Percentiles rank a stretch among this genome's conserved stretches.
Conservation (phyloP, 192 early-diverging fungal species). For the Gamsiella multidivaricata region DNA sequence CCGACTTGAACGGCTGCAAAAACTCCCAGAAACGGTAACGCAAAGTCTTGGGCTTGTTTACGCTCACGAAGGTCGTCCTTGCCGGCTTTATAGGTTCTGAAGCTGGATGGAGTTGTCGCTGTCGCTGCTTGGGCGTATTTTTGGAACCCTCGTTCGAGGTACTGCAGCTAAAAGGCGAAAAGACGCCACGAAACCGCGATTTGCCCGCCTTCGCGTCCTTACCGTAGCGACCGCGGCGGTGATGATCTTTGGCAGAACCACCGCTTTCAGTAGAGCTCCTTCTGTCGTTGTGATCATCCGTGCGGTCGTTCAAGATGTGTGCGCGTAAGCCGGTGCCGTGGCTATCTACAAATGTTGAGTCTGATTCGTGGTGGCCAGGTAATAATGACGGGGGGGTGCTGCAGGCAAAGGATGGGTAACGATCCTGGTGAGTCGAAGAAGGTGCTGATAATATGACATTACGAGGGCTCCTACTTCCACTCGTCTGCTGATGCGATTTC, state of each 20-base stretch:
- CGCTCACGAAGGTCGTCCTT: conserved; percentile 25
- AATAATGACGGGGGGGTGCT: conserved; percentile 21
- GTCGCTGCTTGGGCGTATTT: neutral
- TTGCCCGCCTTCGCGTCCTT: neutral
- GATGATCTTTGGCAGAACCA: neutral
- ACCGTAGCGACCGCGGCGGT: neutral
- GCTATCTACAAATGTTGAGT: conserved; percentile 7
- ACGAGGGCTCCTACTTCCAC: neutral
- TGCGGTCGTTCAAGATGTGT: neutral
- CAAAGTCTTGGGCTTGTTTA: conserved; percentile 25
- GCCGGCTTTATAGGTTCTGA: neutral
- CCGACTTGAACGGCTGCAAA: conserved; percentile 49
- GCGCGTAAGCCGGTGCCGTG: neutral
- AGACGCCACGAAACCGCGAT: neutral
- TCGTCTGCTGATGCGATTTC: neutral
- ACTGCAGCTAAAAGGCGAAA: conserved; percentile 13
- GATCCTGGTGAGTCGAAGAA: conserved; percentile 21
- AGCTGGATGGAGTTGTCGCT: neutral
- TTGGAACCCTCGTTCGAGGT: neutral
- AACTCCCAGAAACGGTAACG: conserved; percentile 58
- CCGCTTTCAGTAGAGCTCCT: neutral
- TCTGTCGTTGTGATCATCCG: neutral
- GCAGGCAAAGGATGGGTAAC: conserved; percentile 26
- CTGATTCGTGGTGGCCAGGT: neutral
- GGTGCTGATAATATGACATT: neutral